A percentile compares a stretch with the other conserved stretches of the same genome.
phyloP scores from a whole-genome alignment of 2,329 filamentous ascomycete genomes.

The Ophiostoma australiae region DNA sequence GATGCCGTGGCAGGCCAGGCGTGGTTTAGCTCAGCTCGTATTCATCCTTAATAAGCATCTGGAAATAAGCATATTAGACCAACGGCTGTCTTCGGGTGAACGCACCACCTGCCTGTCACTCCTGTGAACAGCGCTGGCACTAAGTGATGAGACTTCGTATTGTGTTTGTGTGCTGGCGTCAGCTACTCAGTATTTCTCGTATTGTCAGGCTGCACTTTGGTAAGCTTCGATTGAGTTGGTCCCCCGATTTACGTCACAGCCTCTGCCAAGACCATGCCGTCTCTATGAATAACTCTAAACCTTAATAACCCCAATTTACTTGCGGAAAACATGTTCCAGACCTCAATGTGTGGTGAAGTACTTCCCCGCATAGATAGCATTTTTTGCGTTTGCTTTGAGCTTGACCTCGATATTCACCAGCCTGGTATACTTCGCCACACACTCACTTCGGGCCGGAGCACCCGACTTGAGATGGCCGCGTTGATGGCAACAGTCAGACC shows the following conservation, averaged over 20 bases:
- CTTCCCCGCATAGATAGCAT: background rate
- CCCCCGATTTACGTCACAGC: background rate
- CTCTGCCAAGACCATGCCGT: background rate
- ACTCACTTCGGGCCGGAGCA: background rate
- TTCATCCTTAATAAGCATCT: slow-evolving; percentile 5
- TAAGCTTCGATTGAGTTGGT: background rate
- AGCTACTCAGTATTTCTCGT: background rate
- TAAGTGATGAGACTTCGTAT: background rate
- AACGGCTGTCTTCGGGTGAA: background rate
- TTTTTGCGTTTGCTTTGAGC: background rate
- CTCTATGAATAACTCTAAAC: background rate
- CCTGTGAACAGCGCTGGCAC: background rate
- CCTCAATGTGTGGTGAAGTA: background rate
- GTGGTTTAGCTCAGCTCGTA: background rate
- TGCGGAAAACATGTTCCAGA: background rate
- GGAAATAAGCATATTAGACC: background rate
- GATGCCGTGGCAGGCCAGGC: background rate
- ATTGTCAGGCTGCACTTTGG: background rate
- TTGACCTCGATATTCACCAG: background rate
- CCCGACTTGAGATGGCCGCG: background rate
- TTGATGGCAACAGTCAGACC: background rate
- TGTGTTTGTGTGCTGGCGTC: slow-evolving; percentile 6
- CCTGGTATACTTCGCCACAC: background rate
- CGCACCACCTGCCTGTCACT: background rate
- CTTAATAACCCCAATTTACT: background rate